Conservation (phyloP, 495 filamentous ascomycete genomes). For the Neurospora tetraspora region DNA sequence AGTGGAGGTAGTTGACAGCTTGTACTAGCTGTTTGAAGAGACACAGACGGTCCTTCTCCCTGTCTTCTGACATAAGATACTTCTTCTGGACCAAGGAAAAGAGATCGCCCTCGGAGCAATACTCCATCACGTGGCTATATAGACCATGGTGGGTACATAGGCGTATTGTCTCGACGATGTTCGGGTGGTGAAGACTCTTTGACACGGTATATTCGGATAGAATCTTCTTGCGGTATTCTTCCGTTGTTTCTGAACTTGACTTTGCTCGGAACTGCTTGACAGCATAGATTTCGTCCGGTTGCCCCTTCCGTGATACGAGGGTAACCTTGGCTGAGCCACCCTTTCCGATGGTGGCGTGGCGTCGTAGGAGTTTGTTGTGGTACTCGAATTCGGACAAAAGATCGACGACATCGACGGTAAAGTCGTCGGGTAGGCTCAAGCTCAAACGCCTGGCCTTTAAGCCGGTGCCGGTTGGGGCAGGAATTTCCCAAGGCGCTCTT, state of each 20-base stretch:
- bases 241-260: slow-evolving; percentile 46
- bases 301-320: slow-evolving; percentile 51
- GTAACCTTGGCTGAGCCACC: slow-evolving; percentile 65
- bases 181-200: slow-evolving; percentile 66
- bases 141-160: slow-evolving; percentile 55
- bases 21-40: slow-evolving; percentile 73
- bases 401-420: slow-evolving; percentile 52
- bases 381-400: slow-evolving; percentile 50
- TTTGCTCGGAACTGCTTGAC: slow-evolving; percentile 70
- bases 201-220: slow-evolving; percentile 72
- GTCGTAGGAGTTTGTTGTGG: slow-evolving; percentile 46
- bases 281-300: slow-evolving; percentile 50
- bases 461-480: slow-evolving; percentile 51
- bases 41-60: slow-evolving; percentile 58
- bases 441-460: slow-evolving; percentile 56
- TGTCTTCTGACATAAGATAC: slow-evolving; percentile 49
- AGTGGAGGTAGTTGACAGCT: slow-evolving; percentile 59
- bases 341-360: slow-evolving; percentile 57
- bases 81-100: slow-evolving; percentile 54
- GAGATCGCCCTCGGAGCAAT: slow-evolving; percentile 64
- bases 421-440: slow-evolving; percentile 52
- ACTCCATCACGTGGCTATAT: slow-evolving; percentile 84
- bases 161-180: slow-evolving; percentile 63
- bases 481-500: slow-evolving; percentile 39
- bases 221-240: slow-evolving; percentile 68